Percentiles rank a stretch among this genome's conserved stretches.
These are phyloP conservation scores for Calvatia gigantea DNA, from an alignment of 768 basidiomycete genomes.

Conservation along the genomic window DNA sequence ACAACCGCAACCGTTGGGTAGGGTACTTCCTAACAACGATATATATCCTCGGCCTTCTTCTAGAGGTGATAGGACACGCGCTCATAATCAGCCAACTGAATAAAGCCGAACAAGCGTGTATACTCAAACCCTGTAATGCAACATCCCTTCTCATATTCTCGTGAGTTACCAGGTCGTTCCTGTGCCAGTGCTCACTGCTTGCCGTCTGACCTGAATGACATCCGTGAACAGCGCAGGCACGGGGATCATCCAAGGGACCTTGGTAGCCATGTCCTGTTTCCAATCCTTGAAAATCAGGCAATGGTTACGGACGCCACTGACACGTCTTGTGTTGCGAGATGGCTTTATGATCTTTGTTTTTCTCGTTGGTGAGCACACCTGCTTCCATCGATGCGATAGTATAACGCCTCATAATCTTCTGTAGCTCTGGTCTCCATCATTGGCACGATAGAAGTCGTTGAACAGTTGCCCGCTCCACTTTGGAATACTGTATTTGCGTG, in stretches of 20 bases:
- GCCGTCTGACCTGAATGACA: too few species aligned
- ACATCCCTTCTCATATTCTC: neutral
- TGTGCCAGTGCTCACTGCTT: too few species aligned
- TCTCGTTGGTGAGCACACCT: slow-evolving; percentile 1
- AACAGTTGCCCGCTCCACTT: neutral
- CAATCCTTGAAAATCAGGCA: neutral
- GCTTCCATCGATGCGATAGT: neutral
- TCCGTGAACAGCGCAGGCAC: neutral
- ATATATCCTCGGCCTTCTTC: slow-evolving; percentile 1
- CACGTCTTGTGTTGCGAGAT: slow-evolving; percentile 9
- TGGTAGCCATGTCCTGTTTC: slow-evolving; percentile 2
- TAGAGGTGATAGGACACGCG: slow-evolving; percentile 14
- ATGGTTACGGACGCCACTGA: slow-evolving; percentile 12
- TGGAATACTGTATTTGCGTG: slow-evolving; percentile 17
- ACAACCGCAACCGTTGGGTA: slow-evolving; percentile 14
- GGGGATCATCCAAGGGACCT: neutral
- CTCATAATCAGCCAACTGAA: slow-evolving; percentile 1
- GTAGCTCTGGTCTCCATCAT: slow-evolving; percentile 13
- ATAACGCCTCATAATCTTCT: neutral
- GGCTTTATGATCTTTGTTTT: slow-evolving; percentile 8
- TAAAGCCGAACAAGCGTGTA: neutral
- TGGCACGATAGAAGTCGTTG: slow-evolving; percentile 10
- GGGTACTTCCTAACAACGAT: slow-evolving; percentile 10
- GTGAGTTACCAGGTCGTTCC: neutral
- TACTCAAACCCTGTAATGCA: neutral